Evolutionary conservation across 768 basidiomycete species (phyloP).

Genomic region (Cystofilobasidium capitatum): DNA sequence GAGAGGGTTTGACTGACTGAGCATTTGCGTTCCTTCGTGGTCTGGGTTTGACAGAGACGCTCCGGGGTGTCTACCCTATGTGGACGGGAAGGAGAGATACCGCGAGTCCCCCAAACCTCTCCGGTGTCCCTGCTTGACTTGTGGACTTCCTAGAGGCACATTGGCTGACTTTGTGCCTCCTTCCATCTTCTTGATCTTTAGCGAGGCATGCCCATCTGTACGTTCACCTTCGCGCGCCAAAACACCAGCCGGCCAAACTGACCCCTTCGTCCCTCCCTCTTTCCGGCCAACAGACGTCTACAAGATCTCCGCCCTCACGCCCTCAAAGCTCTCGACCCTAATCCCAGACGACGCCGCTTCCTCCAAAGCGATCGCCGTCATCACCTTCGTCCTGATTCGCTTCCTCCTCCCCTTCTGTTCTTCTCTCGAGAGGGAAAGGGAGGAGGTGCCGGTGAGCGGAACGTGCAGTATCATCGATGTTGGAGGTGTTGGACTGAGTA

Average conservation of each 20-base stretch:
- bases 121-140: background rate
- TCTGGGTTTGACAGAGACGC: conserved; percentile 10
- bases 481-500: conserved; percentile 20
- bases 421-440: background rate
- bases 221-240: too few species aligned
- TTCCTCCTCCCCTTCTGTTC: conserved; percentile 26
- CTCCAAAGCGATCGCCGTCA: conserved; percentile 19
- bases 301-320: conserved; percentile 27
- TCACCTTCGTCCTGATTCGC: conserved; percentile 24
- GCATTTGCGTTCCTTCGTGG: background rate
- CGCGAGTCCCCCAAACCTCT: background rate
- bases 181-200: too few species aligned
- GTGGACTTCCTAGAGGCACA: too few species aligned
- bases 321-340: conserved; percentile 8
- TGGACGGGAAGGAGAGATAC: conserved; percentile 20
- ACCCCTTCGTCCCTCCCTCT: background rate
- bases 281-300: conserved; percentile 16
- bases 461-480: conserved; percentile 27
- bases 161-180: background rate
- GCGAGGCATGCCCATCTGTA: conserved; percentile 26
- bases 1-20: background rate
- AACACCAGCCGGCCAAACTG: too few species aligned
- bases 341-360: conserved; percentile 22
- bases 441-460: conserved; percentile 10
- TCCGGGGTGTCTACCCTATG: conserved; percentile 22